Base-by-base conservation (phyloP, 2,329 filamentous ascomycete genomes). In the Apiospora rasikravindrae region DNA sequence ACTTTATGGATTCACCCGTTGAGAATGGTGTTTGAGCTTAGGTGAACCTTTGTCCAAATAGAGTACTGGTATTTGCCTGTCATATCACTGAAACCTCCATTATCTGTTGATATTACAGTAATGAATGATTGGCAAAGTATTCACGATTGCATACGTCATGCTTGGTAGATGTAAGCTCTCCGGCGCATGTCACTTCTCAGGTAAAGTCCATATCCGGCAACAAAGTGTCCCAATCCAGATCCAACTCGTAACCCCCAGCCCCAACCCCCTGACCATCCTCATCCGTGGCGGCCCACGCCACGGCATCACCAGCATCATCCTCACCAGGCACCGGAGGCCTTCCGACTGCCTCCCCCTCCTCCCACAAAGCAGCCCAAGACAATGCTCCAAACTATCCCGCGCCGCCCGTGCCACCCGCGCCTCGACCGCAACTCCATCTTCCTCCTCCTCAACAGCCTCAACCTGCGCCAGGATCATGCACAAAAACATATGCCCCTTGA, bases 401-500 rank as follows among this genome's bases (percentile, higher is more conserved):
- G 79, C 82, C n/a, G 74, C 77, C 44, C 77, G 73, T 2, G 79
- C 79, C 67, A 84, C 77, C 7, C 70, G 72, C 13, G 76, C 44
- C 47, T 83, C 80, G 37, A 72, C 73, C 10, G 76, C 26, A 16
- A 26, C 45, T 6, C 76, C 79, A 7, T 67, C 72, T 47, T 82
- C 81, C 16, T 47, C 44, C 44, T 8, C 44, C 45, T 83, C 81
- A 2, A 78, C 75, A 2, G 82, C 82, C 69, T 84, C 81, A 1
- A 82, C 78, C 70, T 86, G 82, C 0, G 81, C 83, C 11, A 84
- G 68, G 2, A 83, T 78, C 77, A 85, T 83, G 10, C 73, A 76
- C 2, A 61, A 8, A 16, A 61, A 61, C 53, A 61, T 61, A 29
- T 61, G 16, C 6, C 53, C 53, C 53, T 61, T 61, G 29, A 61